These are phyloP conservation scores for Capsicum rhomboideum DNA, from an alignment of 257 asterid genomes.

Conservation along the genomic window DNA sequence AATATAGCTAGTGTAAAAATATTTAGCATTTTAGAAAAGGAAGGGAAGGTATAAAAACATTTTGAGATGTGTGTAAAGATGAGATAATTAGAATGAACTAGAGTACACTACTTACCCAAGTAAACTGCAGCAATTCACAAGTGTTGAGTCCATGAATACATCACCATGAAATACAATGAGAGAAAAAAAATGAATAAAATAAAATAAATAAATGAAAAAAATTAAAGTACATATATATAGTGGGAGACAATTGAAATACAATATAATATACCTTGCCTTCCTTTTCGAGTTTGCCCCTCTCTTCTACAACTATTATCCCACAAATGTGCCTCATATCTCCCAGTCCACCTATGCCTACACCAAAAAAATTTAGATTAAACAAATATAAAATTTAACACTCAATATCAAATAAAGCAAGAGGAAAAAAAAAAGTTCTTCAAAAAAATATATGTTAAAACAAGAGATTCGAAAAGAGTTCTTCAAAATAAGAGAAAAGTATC, in stretches of 20 bases:
- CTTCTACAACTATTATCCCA: slow-evolving; percentile 95
- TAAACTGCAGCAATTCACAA: slow-evolving; percentile 46
- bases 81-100: neutral
- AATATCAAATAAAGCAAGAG: neutral
- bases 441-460: neutral
- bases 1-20: no score
- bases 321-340: slow-evolving; percentile 89
- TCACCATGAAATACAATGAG: neutral
- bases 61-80: neutral
- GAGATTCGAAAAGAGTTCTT: no score
- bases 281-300: slow-evolving; percentile 96
- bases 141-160: slow-evolving; percentile 5
- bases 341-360: slow-evolving; percentile 83
- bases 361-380: neutral
- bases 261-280: slow-evolving; percentile 69
- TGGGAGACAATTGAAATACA: slow-evolving; percentile 35
- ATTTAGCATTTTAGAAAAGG: no score
- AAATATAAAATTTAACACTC: neutral
- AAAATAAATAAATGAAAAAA: neutral
- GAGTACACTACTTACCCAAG: slow-evolving; percentile 45
- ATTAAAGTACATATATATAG: neutral
- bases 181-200: neutral
- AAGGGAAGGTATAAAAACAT: no score
- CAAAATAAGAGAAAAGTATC: no score
- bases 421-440: neutral